Percentiles rank a stretch among this genome's conserved stretches.
Evolutionary conservation across 2,329 filamentous ascomycete genomes (phyloP).

Genomic region (Cordyceps cateniannulata): DNA sequence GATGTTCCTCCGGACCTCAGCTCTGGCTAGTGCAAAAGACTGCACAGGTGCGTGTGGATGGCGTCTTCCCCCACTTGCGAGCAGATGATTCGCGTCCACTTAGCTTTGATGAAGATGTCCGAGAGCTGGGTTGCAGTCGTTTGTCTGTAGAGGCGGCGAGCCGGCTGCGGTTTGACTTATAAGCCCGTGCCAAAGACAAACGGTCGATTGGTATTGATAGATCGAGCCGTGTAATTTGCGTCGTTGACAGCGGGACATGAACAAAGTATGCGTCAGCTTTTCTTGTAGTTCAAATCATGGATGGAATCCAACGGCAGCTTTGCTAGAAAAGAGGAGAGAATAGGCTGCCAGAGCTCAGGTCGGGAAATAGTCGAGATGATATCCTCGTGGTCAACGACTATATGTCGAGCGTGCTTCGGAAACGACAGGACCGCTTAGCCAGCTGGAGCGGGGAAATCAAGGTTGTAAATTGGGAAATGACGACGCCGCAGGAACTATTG

Average conservation of each 20-base stretch:
- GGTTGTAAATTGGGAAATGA: not conserved
- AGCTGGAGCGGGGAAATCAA: conserved; percentile 4
- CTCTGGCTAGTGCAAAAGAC: not conserved
- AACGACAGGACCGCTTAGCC: conserved; percentile 9
- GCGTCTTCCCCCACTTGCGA: not conserved
- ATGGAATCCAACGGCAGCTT: not conserved
- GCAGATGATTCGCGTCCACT: not conserved
- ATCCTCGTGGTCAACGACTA: not conserved
- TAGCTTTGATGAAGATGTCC: conserved; percentile 7
- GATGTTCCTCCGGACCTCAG: not conserved
- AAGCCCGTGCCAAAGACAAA: not conserved
- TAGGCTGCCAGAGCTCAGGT: conserved; percentile 3
- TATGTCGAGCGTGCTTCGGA: not conserved
- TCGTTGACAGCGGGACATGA: not conserved
- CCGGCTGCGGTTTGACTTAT: not conserved
- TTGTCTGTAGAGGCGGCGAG: not conserved
- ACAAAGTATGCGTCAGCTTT: not conserved
- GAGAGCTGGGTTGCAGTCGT: not conserved
- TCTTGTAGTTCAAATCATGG: not conserved
- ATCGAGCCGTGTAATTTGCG: not conserved
- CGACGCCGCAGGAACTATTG: not conserved
- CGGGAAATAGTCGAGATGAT: conserved; percentile 1
- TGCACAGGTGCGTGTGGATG: conserved; percentile 3
- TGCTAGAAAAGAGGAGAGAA: not conserved
- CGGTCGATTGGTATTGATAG: not conserved